Evolutionary conservation across 2,329 filamentous ascomycete genomes (phyloP).

Genomic region (Microdochium bolleyi): DNA sequence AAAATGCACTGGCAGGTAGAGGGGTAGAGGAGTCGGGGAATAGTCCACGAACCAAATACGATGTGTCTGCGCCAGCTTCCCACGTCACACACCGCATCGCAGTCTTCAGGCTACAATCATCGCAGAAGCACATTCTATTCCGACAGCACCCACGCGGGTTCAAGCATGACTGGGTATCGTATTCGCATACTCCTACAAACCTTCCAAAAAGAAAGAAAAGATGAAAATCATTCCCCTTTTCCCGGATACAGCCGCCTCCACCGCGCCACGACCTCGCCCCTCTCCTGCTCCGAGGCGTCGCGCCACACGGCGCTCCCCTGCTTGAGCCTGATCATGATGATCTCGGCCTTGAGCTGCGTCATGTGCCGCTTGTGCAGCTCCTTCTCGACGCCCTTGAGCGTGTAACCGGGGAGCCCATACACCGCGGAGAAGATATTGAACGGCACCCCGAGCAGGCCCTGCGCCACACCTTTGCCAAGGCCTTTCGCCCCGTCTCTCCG

Average conservation of each 20-base stretch:
- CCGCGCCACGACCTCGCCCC: constrained; percentile 13
- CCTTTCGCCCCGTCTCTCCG: constrained; percentile 32
- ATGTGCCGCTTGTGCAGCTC: constrained; percentile 28
- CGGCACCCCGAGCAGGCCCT: constrained; percentile 31
- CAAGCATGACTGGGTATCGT: no score
- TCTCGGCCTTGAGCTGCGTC: constrained; percentile 21
- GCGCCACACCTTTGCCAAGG: constrained; percentile 49
- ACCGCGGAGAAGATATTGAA: constrained; percentile 37
- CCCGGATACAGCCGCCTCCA: constrained; percentile 11
- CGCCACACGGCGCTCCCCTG: constrained; percentile 20
- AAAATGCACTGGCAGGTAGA: no score
- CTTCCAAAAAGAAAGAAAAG: no score
- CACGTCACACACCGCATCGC: no score
- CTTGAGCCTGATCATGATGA: constrained; percentile 21
- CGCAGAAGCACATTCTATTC: no score
- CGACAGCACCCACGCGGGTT: no score
- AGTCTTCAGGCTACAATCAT: no score
- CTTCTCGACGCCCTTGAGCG: constrained; percentile 45
- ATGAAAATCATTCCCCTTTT: no score
- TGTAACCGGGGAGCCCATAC: constrained; percentile 39
- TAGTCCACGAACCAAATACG: no score
- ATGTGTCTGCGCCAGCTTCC: no score
- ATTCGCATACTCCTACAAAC: no score
- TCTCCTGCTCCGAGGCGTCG: constrained; percentile 9
- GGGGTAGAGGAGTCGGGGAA: no score